phyloP scores from a whole-genome alignment of 164 flowering plant species.

The Aristolochia contorta region DNA sequence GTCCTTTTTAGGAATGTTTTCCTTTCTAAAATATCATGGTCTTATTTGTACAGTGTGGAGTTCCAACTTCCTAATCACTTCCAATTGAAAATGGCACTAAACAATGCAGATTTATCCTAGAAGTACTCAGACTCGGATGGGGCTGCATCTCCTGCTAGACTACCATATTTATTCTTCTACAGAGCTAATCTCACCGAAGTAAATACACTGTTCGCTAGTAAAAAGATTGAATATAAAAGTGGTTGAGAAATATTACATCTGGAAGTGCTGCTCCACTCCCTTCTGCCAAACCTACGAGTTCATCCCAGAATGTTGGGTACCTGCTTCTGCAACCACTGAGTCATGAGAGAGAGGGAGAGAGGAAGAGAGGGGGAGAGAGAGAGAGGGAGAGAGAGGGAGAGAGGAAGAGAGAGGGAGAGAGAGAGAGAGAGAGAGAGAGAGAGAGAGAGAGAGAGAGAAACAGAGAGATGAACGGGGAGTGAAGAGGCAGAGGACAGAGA shows the following conservation, averaged over 20 bases:
- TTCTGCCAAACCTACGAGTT: slow-evolving; percentile 60
- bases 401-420: slow-evolving; percentile 3
- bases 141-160: no score
- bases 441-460: not conserved
- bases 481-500: not conserved
- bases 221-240: not conserved
- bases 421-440: not conserved
- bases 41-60: no score
- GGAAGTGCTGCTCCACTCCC: slow-evolving; percentile 67
- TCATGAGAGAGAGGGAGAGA: not conserved
- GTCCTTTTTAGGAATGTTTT: not conserved
- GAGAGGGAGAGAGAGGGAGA: slow-evolving; percentile 1
- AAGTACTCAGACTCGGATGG: no score
- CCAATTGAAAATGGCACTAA: no score
- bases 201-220: not conserved
- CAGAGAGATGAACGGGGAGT: not conserved
- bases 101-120: no score
- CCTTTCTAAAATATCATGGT: not conserved
- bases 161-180: no score
- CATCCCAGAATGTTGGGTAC: slow-evolving; percentile 69
- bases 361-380: slow-evolving; percentile 1
- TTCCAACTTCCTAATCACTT: no score
- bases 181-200: not conserved
- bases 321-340: slow-evolving; percentile 12
- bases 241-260: slow-evolving; percentile 22